These are phyloP conservation scores for Plasmodium fragile DNA, from an alignment of 169 alveolate genomes.

Conservation along the genomic window DNA sequence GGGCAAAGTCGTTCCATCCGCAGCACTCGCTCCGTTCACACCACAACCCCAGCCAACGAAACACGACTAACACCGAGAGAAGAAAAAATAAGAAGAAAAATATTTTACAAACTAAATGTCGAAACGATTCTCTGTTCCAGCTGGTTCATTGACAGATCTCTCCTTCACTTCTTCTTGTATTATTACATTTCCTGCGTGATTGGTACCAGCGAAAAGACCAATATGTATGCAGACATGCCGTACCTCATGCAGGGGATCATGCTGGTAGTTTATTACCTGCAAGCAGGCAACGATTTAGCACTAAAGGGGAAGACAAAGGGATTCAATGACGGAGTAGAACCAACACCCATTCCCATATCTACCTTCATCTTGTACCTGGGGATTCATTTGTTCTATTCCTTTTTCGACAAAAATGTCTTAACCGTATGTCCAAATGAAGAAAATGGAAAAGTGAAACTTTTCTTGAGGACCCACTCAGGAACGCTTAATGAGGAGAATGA, in stretches of 20 bases:
- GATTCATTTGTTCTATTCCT: slow-evolving; percentile 69
- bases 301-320: slow-evolving; percentile 18
- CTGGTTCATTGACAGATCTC: slow-evolving; percentile 64
- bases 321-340: slow-evolving; percentile 36
- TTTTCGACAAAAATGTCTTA: slow-evolving; percentile 40
- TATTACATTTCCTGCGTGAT: slow-evolving; percentile 61
- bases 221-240: slow-evolving; percentile 52
- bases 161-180: slow-evolving; percentile 61
- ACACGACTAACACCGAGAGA: neutral
- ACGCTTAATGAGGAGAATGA: neutral
- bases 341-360: slow-evolving; percentile 52
- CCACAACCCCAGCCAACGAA: neutral
- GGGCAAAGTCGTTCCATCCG: neutral
- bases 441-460: slow-evolving; percentile 10
- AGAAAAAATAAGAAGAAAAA: slow-evolving; percentile 17
- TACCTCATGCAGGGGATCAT: slow-evolving; percentile 65
- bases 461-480: neutral
- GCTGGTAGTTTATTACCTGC: slow-evolving; percentile 44
- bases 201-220: slow-evolving; percentile 19
- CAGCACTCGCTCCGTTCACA: neutral
- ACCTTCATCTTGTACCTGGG: slow-evolving; percentile 54
- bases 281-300: slow-evolving; percentile 71
- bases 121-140: slow-evolving; percentile 67
- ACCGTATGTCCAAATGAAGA: neutral
- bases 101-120: slow-evolving; percentile 69